Evolutionary conservation across 352 stramenopile genomes (phyloP).

Genomic region (Pelagophyceae sp.): DNA sequence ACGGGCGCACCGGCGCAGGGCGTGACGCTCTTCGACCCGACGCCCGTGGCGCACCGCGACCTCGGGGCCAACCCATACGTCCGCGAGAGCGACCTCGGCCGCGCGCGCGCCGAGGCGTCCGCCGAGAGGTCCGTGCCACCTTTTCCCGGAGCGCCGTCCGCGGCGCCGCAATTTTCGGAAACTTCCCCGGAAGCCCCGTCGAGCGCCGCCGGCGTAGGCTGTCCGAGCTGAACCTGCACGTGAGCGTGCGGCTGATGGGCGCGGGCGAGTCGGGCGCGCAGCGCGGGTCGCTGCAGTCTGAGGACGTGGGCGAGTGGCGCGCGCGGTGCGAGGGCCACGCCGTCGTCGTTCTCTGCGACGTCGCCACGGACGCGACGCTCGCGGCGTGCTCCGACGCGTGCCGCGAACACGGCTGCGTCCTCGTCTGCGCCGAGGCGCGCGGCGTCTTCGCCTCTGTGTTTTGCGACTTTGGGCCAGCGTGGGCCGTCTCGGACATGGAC

Average conservation of each 20-base stretch:
- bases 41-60: slow-evolving; percentile 65
- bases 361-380: slow-evolving; percentile 40
- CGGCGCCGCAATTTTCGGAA: too few relatives aligned
- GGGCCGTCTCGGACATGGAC: slow-evolving; percentile 83
- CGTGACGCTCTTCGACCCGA: slow-evolving; percentile 87
- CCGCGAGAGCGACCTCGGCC: slow-evolving; percentile 66
- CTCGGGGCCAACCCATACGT: slow-evolving; percentile 93
- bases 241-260: slow-evolving; percentile 45
- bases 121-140: too few relatives aligned
- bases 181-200: background rate
- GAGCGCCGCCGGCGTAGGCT: slow-evolving; percentile 55
- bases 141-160: too few relatives aligned
- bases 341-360: slow-evolving; percentile 48
- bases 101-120: slow-evolving; percentile 68
- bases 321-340: slow-evolving; percentile 25
- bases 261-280: slow-evolving; percentile 28
- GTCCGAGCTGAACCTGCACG: slow-evolving; percentile 93
- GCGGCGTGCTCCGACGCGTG: slow-evolving; percentile 49
- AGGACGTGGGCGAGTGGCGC: slow-evolving; percentile 23
- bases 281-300: slow-evolving; percentile 25
- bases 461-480: slow-evolving; percentile 92
- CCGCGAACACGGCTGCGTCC: slow-evolving; percentile 46
- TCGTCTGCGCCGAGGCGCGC: slow-evolving; percentile 78
- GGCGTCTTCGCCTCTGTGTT: slow-evolving; percentile 91
- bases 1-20: slow-evolving; percentile 37